A percentile compares a stretch with the other conserved stretches of the same genome.
These are phyloP conservation scores for Sparassis latifolia DNA, from an alignment of 1,284 basidiomycete genomes.

Conservation along the genomic window DNA sequence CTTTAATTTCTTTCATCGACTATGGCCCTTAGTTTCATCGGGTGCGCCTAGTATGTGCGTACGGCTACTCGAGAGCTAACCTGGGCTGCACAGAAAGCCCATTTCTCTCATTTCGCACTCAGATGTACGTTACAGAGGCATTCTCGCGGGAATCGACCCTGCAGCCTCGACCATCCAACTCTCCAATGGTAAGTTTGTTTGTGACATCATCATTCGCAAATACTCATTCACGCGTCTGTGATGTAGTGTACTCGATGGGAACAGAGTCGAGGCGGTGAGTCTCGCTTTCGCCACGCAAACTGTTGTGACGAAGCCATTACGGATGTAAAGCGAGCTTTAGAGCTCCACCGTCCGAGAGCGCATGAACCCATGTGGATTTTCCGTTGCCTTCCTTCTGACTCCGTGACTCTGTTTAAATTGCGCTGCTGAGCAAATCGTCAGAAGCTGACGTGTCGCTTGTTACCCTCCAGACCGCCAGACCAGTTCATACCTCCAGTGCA, in stretches of 20 bases:
- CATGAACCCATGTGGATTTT: conserved; percentile 64
- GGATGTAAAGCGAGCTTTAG: conserved; percentile 55
- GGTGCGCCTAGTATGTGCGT: conserved; percentile 32
- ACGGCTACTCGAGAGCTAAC: conserved; percentile 12
- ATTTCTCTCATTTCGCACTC: conserved; percentile 88
- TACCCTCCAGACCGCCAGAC: conserved; percentile 45
- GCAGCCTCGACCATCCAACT: conserved; percentile 80
- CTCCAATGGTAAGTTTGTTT: conserved; percentile 57
- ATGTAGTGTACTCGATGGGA: conserved; percentile 79
- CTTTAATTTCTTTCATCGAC: conserved; percentile 13
- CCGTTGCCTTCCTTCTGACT: conserved; percentile 74
- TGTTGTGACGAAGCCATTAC: conserved; percentile 44
- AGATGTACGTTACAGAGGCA: conserved; percentile 86
- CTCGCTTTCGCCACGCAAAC: conserved; percentile 8
- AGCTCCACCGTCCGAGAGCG: conserved; percentile 58
- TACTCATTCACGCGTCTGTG: background rate
- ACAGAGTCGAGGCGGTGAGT: conserved; percentile 79
- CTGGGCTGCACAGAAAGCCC: conserved; percentile 53
- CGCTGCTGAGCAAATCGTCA: conserved; percentile 4
- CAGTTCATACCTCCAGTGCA: conserved; percentile 74
- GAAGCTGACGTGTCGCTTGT: conserved; percentile 14
- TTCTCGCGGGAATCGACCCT: conserved; percentile 80
- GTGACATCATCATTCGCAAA: background rate
- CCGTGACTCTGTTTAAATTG: conserved; percentile 5
- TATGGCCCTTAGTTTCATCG: conserved; percentile 72